Evolutionary conservation across 805 yeast genomes (phyloP).

Genomic region (Hanseniaspora singularis): DNA sequence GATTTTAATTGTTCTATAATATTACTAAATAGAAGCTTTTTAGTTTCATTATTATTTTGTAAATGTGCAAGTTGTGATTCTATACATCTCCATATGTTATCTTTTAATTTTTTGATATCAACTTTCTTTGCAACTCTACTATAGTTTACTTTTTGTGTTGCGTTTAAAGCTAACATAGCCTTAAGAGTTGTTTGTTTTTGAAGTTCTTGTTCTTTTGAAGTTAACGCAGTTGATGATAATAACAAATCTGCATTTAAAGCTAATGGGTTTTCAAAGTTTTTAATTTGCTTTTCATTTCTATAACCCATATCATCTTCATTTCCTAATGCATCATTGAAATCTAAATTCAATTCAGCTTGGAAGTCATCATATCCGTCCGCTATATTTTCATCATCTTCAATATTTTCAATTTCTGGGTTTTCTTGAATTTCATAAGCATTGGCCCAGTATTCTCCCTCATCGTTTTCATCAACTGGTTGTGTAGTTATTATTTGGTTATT

Average conservation of each 20-base stretch:
- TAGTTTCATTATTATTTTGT: conserved; percentile 14
- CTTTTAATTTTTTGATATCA: conserved; percentile 60
- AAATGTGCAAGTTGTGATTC: conserved; percentile 51
- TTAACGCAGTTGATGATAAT: conserved; percentile 29
- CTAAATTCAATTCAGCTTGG: conserved; percentile 23
- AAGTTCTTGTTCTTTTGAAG: no score
- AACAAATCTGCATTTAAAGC: conserved; percentile 22
- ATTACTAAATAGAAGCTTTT: conserved; percentile 31
- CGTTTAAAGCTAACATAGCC: conserved; percentile 8
- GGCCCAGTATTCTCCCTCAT: conserved; percentile 47
- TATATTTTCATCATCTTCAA: conserved; percentile 20
- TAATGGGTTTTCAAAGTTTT: conserved; percentile 23
- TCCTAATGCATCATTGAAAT: conserved; percentile 29
- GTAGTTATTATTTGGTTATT: no score
- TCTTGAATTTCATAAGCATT: conserved; percentile 39
- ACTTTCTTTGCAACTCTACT: conserved; percentile 69
- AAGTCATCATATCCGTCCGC: conserved; percentile 28
- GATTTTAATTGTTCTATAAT: conserved; percentile 39
- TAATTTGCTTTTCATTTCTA: neutral
- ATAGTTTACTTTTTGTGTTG: conserved; percentile 36
- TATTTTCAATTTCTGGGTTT: conserved; percentile 28
- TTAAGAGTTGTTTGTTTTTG: conserved; percentile 8
- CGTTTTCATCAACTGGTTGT: neutral
- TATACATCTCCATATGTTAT: conserved; percentile 58
- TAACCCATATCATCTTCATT: conserved; percentile 20